Base-by-base conservation (phyloP, 2,329 filamentous ascomycete genomes). In the Talaromyces sp. region DNA sequence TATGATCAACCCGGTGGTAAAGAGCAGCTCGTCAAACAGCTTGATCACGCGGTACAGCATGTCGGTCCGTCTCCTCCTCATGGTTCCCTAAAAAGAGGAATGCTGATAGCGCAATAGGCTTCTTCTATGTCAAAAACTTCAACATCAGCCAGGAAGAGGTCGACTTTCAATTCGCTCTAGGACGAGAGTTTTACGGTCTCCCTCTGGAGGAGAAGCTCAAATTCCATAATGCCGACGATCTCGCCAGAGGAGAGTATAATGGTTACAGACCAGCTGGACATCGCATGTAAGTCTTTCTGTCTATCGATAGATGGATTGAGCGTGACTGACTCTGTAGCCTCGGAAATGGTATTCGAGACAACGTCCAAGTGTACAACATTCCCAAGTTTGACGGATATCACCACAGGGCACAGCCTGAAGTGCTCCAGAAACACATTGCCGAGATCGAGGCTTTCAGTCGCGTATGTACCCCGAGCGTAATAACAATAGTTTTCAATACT, bases 121-220 rank as follows among this genome's bases (percentile, higher is more conserved):
- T 89, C 76, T 89, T 89, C 76, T 88, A 88, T 67, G 83, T 89
- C 22, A 84, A 83, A 66, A 87, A 88, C 74, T 88, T 85, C 67
- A 86, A 86, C 37, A 79, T 89, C n/a, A 77, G 75, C 0, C 85
- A 88, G 71, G 85, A 87, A 56, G 79, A 87, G 71, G 81, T 89
- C 1, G 83, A 89, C 68, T 78, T 80, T 6, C 86, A 89, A 68
- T 89, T 88, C 67, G 85, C 86, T 13, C 81, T 89, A 2, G 86
- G 83, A 1, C 85, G 85, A 65, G 79, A 84, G 41, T 82, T 89
- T 67, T 88, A 88, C 70, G 72, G 82, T 4, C 76, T 89, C 0
- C 80, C 86, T 0, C 77, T 81, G 0, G 82, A 86, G 10, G 86
- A 89, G 70, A 89, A 88, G 70, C 79, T 85, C 60, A 85, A 85